phyloP scores from a whole-genome alignment of 495 filamentous ascomycete species.

The Amorphotheca resinae region DNA sequence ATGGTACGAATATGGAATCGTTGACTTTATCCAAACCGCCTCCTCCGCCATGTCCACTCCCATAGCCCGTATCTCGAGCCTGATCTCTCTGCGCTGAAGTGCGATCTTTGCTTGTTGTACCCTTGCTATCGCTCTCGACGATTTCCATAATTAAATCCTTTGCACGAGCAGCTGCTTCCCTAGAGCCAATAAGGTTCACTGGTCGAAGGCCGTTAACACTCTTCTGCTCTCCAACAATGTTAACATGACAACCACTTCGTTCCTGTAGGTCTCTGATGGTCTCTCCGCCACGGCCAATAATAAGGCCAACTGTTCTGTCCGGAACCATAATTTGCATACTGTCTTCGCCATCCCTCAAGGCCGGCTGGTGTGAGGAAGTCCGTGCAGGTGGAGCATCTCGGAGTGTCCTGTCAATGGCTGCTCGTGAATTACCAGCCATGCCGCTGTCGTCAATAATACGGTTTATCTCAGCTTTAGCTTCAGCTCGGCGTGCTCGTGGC shows the following conservation, averaged over 20 bases:
- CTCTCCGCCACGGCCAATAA: constrained; percentile 75
- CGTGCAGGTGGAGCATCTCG: constrained; percentile 15
- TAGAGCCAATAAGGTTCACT: constrained; percentile 69
- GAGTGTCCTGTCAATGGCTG: constrained; percentile 16
- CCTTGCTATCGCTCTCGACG: constrained; percentile 71
- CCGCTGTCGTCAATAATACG: constrained; percentile 75
- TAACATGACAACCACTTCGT: constrained; percentile 73
- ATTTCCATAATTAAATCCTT: constrained; percentile 78
- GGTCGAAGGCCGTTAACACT: constrained; percentile 72
- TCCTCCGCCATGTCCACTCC: constrained; percentile 26
- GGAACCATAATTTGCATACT: constrained; percentile 77
- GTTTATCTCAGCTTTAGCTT: constrained; percentile 63
- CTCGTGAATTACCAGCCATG: constrained; percentile 38
- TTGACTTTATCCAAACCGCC: constrained; percentile 50
- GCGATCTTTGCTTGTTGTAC: constrained; percentile 23
- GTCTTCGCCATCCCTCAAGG: constrained; percentile 57
- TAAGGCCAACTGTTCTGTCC: constrained; percentile 75
- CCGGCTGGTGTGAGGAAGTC: constrained; percentile 28
- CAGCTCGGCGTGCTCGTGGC: constrained; percentile 46
- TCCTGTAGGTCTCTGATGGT: constrained; percentile 85
- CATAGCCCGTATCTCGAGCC: constrained; percentile 25
- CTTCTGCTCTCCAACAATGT: constrained; percentile 78
- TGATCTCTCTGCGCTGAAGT: constrained; percentile 15
- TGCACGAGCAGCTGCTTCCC: constrained; percentile 50
- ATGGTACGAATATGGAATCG: constrained; percentile 68